These are phyloP conservation scores for Bipolaris zeicola DNA, from an alignment of 2,329 filamentous ascomycete genomes.

Conservation along the genomic window DNA sequence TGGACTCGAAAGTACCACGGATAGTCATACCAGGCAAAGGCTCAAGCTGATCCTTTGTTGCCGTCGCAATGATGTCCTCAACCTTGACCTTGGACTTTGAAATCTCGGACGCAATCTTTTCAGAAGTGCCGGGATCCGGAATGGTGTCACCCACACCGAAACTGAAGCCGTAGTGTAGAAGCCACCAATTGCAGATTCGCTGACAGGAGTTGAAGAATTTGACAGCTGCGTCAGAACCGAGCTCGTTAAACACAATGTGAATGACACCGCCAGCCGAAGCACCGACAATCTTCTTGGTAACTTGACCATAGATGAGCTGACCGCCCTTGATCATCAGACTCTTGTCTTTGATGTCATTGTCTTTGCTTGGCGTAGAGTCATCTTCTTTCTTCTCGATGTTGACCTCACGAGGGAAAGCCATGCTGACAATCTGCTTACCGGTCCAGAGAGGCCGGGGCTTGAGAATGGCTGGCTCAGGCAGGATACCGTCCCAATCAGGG, in stretches of 20 bases:
- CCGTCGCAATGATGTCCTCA: conserved; percentile 72
- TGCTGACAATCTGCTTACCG: conserved; percentile 94
- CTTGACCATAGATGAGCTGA: conserved; percentile 85
- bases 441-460: conserved; percentile 95
- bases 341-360: conserved; percentile 74
- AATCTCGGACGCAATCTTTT: conserved; percentile 82
- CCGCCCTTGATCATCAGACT: conserved; percentile 84
- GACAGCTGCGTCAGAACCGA: conserved; percentile 83
- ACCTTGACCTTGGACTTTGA: conserved; percentile 82
- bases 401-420: conserved; percentile 86
- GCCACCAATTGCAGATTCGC: conserved; percentile 95
- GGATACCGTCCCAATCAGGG: conserved; percentile 93
- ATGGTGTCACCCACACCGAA: conserved; percentile 99
- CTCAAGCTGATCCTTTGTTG: conserved; percentile 86
- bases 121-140: conserved; percentile 82
- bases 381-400: conserved; percentile 68
- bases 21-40: conserved; percentile 98
- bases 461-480: conserved; percentile 90
- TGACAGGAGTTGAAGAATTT: conserved; percentile 96
- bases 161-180: conserved; percentile 93
- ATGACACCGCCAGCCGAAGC: conserved; percentile 89
- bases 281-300: conserved; percentile 94
- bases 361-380: conserved; percentile 56
- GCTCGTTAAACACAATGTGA: conserved; percentile 95
- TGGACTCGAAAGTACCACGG: conserved; percentile 96